Conservation (phyloP, 345 rosid species). For the Raphanus raphanistrum region DNA sequence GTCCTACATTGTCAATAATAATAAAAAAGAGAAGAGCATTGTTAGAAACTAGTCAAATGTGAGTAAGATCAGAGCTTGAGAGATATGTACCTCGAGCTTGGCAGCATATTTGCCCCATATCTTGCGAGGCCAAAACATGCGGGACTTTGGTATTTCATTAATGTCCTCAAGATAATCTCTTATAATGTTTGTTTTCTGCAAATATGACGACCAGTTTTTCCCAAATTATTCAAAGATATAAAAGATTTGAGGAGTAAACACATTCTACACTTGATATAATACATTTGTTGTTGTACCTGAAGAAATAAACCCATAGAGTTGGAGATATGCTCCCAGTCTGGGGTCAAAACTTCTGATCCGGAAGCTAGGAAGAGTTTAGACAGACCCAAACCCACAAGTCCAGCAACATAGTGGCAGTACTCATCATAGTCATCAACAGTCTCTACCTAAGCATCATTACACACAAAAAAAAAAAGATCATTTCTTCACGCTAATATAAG, state of each 20-base stretch:
- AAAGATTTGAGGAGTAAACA: too few species aligned
- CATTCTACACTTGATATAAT: too few species aligned
- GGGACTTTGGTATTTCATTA: constrained; percentile 93
- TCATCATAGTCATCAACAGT: constrained; percentile 88
- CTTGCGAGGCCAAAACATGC: constrained; percentile 98
- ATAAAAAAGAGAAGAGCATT: not conserved
- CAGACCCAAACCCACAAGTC: constrained; percentile 94
- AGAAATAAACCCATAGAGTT: constrained; percentile 97
- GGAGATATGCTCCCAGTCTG: constrained; percentile 63
- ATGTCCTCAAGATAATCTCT: constrained; percentile 97
- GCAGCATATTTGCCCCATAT: constrained; percentile 90
- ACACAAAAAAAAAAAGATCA: not conserved
- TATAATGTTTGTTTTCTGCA: constrained; percentile 92
- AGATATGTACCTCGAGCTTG: constrained; percentile 77
- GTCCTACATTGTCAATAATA: constrained; percentile 47
- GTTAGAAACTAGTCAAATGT: constrained; percentile 17
- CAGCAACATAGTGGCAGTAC: constrained; percentile 97
- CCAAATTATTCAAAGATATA: not conserved
- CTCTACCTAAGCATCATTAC: constrained; percentile 63
- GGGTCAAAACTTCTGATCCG: constrained; percentile 67
- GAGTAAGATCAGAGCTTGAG: constrained; percentile 1
- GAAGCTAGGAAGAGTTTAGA: constrained; percentile 94
- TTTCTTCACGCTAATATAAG: too few species aligned
- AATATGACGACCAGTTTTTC: not conserved
- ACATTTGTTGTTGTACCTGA: constrained; percentile 54